These are phyloP conservation scores for Russula brevipes DNA, from an alignment of 768 basidiomycete species.

Conservation along the genomic window DNA sequence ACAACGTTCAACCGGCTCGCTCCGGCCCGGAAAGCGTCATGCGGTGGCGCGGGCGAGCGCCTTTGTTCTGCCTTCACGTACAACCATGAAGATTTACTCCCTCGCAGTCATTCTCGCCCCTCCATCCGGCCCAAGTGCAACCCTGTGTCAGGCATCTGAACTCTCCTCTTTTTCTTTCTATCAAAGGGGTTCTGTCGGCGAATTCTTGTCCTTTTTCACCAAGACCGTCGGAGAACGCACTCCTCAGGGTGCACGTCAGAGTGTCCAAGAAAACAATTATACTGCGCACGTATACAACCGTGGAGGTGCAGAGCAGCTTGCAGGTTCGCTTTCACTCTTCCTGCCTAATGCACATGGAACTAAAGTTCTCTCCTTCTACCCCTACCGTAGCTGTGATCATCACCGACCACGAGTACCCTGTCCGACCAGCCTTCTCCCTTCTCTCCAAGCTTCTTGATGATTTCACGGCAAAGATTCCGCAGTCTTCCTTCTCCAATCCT, in stretches of 20 bases:
- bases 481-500: slow-evolving; percentile 60
- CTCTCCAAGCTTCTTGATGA: slow-evolving; percentile 92
- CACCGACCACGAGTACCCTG: slow-evolving; percentile 94
- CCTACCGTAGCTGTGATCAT: slow-evolving; percentile 71
- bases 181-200: slow-evolving; percentile 77
- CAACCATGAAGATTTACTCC: slow-evolving; percentile 79
- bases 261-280: slow-evolving; percentile 90
- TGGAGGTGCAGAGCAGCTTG: slow-evolving; percentile 78
- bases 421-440: slow-evolving; percentile 93
- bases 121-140: slow-evolving; percentile 53
- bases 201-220: slow-evolving; percentile 92
- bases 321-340: slow-evolving; percentile 48
- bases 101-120: slow-evolving; percentile 70
- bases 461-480: slow-evolving; percentile 74
- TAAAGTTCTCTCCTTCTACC: not conserved
- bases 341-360: slow-evolving; percentile 16
- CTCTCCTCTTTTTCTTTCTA: slow-evolving; percentile 92
- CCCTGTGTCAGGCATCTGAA: slow-evolving; percentile 68
- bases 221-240: slow-evolving; percentile 92
- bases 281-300: slow-evolving; percentile 91
- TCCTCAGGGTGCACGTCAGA: slow-evolving; percentile 81
- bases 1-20: not conserved
- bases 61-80: not conserved
- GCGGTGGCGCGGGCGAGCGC: no score
- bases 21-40: not conserved